Evolutionary conservation across 2,329 filamentous ascomycete genomes (phyloP).

Genomic region (Fusarium multiceps): DNA sequence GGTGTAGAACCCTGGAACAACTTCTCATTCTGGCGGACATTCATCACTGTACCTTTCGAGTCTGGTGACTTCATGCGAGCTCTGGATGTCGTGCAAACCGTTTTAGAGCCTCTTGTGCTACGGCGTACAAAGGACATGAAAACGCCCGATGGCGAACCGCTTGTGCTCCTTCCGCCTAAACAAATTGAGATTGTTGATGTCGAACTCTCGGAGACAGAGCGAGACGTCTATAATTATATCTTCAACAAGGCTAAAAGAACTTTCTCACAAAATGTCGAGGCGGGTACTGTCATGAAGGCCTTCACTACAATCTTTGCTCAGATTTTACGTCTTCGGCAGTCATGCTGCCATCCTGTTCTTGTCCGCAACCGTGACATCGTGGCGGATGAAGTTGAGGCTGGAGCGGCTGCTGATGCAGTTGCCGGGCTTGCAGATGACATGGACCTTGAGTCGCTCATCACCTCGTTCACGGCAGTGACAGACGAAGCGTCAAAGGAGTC

Average conservation of each 20-base stretch:
- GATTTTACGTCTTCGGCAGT: constrained; percentile 90
- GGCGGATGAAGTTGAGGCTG: constrained; percentile 87
- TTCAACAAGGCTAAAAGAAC: constrained; percentile 84
- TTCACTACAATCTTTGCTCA: constrained; percentile 98
- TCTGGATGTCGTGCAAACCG: constrained; percentile 95
- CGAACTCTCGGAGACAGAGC: constrained; percentile 84
- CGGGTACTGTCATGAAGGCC: constrained; percentile 92
- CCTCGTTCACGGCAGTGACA: constrained; percentile 80
- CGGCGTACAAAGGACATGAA: constrained; percentile 98
- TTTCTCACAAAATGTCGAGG: constrained; percentile 87
- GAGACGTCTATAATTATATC: constrained; percentile 93
- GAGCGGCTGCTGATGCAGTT: constrained; percentile 76
- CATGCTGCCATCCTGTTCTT: constrained; percentile 91
- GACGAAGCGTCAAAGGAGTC: constrained; percentile 72
- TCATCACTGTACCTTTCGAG: constrained; percentile 97
- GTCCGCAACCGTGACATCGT: constrained; percentile 87
- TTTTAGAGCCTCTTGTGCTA: constrained; percentile 94
- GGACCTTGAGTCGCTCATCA: constrained; percentile 88
- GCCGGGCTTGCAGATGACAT: constrained; percentile 93
- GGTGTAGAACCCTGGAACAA: constrained; percentile 98
- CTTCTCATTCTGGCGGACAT: constrained; percentile 99
- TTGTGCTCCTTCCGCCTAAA: constrained; percentile 86
- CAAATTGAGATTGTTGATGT: constrained; percentile 88
- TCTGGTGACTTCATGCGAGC: constrained; percentile 94
- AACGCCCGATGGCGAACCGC: constrained; percentile 78